Evolutionary conservation across 163 green algal genomes (phyloP).

Genomic region (Volvox carteri): DNA sequence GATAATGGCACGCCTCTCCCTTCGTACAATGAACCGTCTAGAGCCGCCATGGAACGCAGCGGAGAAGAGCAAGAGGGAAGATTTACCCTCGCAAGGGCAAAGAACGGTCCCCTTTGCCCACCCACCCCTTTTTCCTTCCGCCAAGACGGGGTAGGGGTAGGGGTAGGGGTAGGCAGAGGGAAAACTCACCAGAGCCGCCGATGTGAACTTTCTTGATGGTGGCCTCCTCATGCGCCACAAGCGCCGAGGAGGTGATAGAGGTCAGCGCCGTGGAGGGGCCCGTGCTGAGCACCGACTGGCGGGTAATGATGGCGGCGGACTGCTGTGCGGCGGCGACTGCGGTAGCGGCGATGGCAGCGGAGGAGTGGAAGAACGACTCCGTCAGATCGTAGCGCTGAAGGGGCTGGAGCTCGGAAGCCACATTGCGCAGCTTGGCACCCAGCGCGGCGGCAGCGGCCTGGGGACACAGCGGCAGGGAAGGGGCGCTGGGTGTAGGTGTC

Average conservation of each 20-base stretch:
- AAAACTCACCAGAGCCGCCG: slow-evolving; percentile 38
- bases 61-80: no score
- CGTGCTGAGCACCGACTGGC: not conserved
- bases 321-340: not conserved
- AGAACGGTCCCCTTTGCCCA: no score
- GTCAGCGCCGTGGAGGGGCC: not conserved
- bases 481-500: not conserved
- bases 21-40: no score
- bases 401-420: slow-evolving; percentile 18
- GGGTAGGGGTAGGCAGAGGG: not conserved
- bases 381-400: not conserved
- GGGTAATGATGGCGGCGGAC: not conserved
- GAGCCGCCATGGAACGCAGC: no score
- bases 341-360: not conserved
- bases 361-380: slow-evolving; percentile 37
- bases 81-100: no score
- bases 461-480: not conserved
- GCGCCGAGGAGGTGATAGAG: not conserved
- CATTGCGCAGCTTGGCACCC: slow-evolving; percentile 28
- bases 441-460: slow-evolving; percentile 49
- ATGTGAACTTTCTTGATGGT: slow-evolving; percentile 61
- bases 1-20: no score
- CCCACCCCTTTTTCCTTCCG: no score
- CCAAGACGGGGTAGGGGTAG: no score
- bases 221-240: slow-evolving; percentile 36